A percentile compares a stretch with the other conserved stretches of the same genome.
Conservation (phyloP, 306 rosid genomes). For the Luffa acutangula region DNA sequence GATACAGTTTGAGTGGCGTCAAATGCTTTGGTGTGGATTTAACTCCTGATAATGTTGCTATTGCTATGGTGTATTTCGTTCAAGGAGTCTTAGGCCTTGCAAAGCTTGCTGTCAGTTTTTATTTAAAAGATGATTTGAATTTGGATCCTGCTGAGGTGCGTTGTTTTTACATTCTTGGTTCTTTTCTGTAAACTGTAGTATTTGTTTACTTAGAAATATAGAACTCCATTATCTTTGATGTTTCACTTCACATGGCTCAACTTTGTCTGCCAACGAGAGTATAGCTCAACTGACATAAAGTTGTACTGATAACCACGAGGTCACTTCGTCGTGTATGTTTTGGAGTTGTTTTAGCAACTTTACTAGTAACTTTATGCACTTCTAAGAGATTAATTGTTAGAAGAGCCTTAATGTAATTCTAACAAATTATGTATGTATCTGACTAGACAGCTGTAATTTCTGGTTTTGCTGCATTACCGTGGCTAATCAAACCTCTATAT, state of each 20-base stretch:
- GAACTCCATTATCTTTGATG: not conserved
- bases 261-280: no score
- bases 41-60: slow-evolving; percentile 81
- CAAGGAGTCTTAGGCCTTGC: slow-evolving; percentile 97
- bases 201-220: not conserved
- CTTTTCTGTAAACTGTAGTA: not conserved
- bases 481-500: slow-evolving; percentile 89
- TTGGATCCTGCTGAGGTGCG: slow-evolving; percentile 95
- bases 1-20: slow-evolving; percentile 22
- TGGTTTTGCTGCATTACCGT: slow-evolving; percentile 75
- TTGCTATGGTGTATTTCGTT: slow-evolving; percentile 97
- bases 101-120: slow-evolving; percentile 81
- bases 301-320: no score
- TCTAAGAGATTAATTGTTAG: not conserved
- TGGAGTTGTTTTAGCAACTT: not conserved
- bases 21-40: slow-evolving; percentile 68
- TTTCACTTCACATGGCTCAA: not conserved
- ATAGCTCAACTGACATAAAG: no score
- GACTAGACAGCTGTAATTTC: slow-evolving; percentile 93
- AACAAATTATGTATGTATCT: slow-evolving; percentile 25
- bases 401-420: slow-evolving; percentile 4
- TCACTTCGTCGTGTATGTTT: no score
- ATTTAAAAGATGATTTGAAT: slow-evolving; percentile 84
- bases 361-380: not conserved
- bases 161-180: slow-evolving; percentile 13